phyloP scores from a whole-genome alignment of 2,329 filamentous ascomycete species.

The Albifimbria verrucaria region DNA sequence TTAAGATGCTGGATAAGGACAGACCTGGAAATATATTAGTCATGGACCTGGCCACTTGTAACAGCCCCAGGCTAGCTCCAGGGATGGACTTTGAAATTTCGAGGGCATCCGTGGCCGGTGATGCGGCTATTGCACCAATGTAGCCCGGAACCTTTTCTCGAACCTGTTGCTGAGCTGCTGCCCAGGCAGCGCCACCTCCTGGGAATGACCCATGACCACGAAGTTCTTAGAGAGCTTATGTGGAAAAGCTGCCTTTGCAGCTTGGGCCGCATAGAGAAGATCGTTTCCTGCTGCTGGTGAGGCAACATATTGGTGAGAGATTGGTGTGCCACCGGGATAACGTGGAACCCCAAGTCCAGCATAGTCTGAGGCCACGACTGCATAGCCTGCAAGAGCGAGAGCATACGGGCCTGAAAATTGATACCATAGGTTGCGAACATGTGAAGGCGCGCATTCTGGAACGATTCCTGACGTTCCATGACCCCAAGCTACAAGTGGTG shows the following conservation, averaged over 20 bases:
- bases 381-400: constrained; percentile 38
- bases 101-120: constrained; percentile 22
- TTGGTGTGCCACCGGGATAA: constrained; percentile 26
- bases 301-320: constrained; percentile 38
- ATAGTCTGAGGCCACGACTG: constrained; percentile 42
- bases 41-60: constrained; percentile 9
- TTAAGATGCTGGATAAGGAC: constrained; percentile 11
- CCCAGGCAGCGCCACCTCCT: constrained; percentile 45
- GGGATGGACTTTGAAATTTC: constrained; percentile 7
- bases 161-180: constrained; percentile 22
- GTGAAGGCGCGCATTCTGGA: constrained; percentile 35
- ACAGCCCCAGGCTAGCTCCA: constrained; percentile 6
- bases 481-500: constrained; percentile 36
- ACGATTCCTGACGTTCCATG: constrained; percentile 42
- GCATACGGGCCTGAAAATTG: constrained; percentile 34
- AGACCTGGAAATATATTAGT: constrained; percentile 11
- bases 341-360: constrained; percentile 38
- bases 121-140: constrained; percentile 30
- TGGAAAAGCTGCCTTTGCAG: constrained; percentile 38
- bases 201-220: constrained; percentile 42
- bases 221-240: constrained; percentile 30
- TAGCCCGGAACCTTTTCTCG: constrained; percentile 28
- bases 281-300: constrained; percentile 38
- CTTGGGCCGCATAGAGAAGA: constrained; percentile 36
- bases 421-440: constrained; percentile 37